phyloP scores from a whole-genome alignment of 192 early-diverging fungal genomes.

The Entophlyctis helioformis region DNA sequence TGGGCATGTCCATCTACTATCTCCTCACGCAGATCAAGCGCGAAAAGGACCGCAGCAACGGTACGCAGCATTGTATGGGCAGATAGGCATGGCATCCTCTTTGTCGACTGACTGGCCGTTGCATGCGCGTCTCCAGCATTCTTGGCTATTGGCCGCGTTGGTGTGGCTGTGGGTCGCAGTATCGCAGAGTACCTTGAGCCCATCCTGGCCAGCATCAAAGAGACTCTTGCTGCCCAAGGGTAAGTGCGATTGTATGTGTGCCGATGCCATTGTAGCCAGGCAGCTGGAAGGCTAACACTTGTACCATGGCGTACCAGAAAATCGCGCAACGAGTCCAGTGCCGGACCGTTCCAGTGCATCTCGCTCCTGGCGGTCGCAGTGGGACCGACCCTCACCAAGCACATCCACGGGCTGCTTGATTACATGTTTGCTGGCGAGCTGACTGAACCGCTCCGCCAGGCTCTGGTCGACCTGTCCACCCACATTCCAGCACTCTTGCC shows the following conservation, averaged over 20 bases:
- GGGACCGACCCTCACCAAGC: conserved; percentile 77
- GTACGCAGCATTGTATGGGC: too few relatives aligned
- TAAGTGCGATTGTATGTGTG: too few relatives aligned
- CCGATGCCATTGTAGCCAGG: too few relatives aligned
- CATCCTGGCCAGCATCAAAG: conserved; percentile 64
- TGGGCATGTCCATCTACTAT: conserved; percentile 61
- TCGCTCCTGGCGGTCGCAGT: conserved; percentile 81
- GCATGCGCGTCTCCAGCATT: conserved; percentile 42
- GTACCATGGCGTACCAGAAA: too few relatives aligned
- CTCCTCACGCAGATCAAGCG: conserved; percentile 61
- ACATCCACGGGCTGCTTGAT: conserved; percentile 79
- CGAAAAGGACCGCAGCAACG: conserved; percentile 50
- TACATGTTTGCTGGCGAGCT: conserved; percentile 86
- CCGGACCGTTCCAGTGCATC: conserved; percentile 66
- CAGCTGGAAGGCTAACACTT: too few relatives aligned
- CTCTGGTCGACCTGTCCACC: conserved; percentile 64
- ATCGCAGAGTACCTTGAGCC: conserved; percentile 72
- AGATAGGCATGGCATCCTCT: too few relatives aligned
- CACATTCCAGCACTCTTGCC: conserved; percentile 72
- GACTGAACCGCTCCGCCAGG: conserved; percentile 65
- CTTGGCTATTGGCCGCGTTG: conserved; percentile 73
- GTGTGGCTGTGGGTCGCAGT: conserved; percentile 61
- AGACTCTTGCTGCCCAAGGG: conserved; percentile 59
- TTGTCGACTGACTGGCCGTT: too few relatives aligned
- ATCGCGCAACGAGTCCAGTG: too few relatives aligned